Percentiles rank a stretch among this genome's conserved stretches.
phyloP scores from a whole-genome alignment of 2,329 filamentous ascomycete genomes.

The Fusarium penzigii region DNA sequence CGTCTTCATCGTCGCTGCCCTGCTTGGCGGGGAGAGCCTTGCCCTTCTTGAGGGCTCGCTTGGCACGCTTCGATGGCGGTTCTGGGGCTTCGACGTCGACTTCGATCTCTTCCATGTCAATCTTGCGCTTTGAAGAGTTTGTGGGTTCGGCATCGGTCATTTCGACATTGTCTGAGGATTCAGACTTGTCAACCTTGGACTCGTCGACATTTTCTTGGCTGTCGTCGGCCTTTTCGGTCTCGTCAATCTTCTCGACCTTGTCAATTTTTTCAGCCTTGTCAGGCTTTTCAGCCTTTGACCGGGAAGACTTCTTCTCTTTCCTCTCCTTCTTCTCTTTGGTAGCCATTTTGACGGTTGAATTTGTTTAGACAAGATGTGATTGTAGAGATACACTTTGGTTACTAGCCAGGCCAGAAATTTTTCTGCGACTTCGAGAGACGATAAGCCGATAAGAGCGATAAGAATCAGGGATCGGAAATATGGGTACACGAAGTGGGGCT shows the following conservation, averaged over 20 bases:
- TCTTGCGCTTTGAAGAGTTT: conserved; percentile 64
- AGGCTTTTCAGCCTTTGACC: conserved; percentile 8
- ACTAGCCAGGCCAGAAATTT: conserved; percentile 5
- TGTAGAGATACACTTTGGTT: not conserved
- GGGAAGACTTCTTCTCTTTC: conserved; percentile 23
- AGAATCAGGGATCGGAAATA: conserved; percentile 12
- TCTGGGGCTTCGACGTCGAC: conserved; percentile 89
- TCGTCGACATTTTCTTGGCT: conserved; percentile 10
- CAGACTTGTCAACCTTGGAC: not conserved
- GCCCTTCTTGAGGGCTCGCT: conserved; percentile 85
- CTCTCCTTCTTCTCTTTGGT: conserved; percentile 31
- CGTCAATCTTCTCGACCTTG: conserved; percentile 12
- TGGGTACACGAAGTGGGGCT: not conserved
- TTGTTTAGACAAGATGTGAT: conserved; percentile 7
- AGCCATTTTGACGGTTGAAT: conserved; percentile 20
- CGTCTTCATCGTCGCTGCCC: conserved; percentile 37
- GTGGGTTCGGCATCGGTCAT: conserved; percentile 15
- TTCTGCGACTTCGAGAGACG: conserved; percentile 13
- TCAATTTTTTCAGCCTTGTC: conserved; percentile 1
- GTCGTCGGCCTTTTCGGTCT: conserved; percentile 10
- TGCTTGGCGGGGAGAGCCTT: conserved; percentile 55
- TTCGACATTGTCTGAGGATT: conserved; percentile 11
- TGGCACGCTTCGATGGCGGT: conserved; percentile 90
- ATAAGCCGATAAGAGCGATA: conserved; percentile 30
- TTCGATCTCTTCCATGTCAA: conserved; percentile 72